phyloP scores from a whole-genome alignment of 2,329 filamentous ascomycete species.

The Epichloe typhina region DNA sequence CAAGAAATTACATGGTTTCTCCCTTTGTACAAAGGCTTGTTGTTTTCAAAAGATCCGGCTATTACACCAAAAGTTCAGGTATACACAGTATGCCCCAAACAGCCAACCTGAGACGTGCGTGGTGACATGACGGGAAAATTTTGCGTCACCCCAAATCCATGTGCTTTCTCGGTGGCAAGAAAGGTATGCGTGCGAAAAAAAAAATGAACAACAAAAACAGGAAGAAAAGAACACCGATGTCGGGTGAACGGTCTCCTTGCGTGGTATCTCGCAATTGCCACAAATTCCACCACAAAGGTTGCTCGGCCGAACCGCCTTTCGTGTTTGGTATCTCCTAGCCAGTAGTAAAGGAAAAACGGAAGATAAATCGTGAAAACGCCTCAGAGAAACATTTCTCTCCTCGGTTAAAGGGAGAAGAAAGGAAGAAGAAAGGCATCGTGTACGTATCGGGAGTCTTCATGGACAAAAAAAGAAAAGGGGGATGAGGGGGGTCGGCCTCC shows the following conservation, averaged over 20 bases:
- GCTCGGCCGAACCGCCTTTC: background rate
- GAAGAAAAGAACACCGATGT: background rate
- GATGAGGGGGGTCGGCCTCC: background rate
- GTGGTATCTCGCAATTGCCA: conserved; percentile 1
- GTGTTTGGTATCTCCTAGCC: conserved; percentile 4
- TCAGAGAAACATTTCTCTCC: background rate
- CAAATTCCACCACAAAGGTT: background rate
- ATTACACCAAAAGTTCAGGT: background rate
- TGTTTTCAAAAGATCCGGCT: background rate
- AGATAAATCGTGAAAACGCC: background rate
- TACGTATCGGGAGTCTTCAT: background rate
- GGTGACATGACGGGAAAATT: background rate
- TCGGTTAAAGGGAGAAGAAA: background rate
- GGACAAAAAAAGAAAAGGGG: too few relatives aligned
- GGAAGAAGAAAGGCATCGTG: background rate
- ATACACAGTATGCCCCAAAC: background rate
- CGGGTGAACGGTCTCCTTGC: background rate
- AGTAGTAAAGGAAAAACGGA: background rate
- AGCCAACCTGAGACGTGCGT: background rate
- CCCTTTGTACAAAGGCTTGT: background rate
- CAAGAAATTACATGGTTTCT: background rate
- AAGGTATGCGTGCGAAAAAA: background rate
- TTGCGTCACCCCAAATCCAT: background rate
- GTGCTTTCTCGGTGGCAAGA: background rate
- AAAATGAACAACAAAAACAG: background rate